A percentile compares a stretch with the other conserved stretches of the same genome.
Evolutionary conservation across 2,329 filamentous ascomycete species (phyloP).

Genomic region (Ophiostoma triangulosporum): DNA sequence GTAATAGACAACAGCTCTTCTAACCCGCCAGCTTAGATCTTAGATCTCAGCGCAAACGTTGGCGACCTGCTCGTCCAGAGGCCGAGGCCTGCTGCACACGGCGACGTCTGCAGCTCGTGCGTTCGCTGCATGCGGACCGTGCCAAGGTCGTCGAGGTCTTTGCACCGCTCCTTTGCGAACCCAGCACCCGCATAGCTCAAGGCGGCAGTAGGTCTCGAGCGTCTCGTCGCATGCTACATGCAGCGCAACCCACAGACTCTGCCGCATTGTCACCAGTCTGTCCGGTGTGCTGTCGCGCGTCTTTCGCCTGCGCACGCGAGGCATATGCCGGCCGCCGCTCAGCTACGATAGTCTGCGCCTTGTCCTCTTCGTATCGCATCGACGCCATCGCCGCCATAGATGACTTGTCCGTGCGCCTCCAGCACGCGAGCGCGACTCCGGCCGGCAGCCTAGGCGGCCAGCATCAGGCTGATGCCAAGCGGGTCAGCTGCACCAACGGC

Average conservation of each 20-base stretch:
- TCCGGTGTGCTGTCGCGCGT: constrained; percentile 28
- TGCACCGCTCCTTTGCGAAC: constrained; percentile 25
- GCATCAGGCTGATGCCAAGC: too few relatives aligned
- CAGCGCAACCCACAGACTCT: too few relatives aligned
- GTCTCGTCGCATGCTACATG: too few relatives aligned
- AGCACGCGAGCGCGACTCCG: constrained; percentile 13
- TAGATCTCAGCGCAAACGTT: constrained; percentile 31
- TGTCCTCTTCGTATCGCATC: constrained; percentile 34
- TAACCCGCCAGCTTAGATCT: too few relatives aligned
- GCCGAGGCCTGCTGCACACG: constrained; percentile 20
- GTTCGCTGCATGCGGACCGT: constrained; percentile 26
- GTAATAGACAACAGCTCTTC: too few relatives aligned
- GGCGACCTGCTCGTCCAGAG: constrained; percentile 30
- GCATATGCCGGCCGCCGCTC: constrained; percentile 18
- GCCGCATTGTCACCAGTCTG: constrained; percentile 29
- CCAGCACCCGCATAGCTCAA: constrained; percentile 28
- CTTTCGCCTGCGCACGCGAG: constrained; percentile 20
- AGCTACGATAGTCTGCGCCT: constrained; percentile 32
- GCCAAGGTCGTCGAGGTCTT: constrained; percentile 30
- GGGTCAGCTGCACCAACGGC: background rate
- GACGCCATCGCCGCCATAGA: constrained; percentile 37
- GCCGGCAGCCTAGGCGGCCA: constrained; percentile 1
- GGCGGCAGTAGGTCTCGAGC: constrained; percentile 31
- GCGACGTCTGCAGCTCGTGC: constrained; percentile 16
- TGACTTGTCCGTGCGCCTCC: constrained; percentile 25